A percentile compares a stretch with the other conserved stretches of the same genome.
Evolutionary conservation across 140 eudicot species (phyloP).

Genomic region (Stevia rebaudiana): DNA sequence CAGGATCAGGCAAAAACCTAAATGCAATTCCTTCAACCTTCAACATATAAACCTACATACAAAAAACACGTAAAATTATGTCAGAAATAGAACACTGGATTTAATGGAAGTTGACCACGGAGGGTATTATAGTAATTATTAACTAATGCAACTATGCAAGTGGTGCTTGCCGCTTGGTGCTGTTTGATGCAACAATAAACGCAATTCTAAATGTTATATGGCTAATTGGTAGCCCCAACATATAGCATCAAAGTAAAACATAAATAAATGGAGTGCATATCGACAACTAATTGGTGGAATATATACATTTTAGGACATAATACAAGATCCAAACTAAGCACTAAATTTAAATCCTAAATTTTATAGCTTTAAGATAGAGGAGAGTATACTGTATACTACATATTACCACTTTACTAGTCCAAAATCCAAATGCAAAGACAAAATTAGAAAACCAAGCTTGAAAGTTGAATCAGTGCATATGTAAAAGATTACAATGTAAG

Average conservation of each 20-base stretch:
- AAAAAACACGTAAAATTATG: neutral
- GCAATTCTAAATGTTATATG: neutral
- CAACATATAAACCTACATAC: constrained; percentile 67
- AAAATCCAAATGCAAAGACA: neutral
- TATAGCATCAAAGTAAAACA: neutral
- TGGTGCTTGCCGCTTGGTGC: neutral
- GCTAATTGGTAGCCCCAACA: neutral
- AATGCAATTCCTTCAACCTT: constrained; percentile 97
- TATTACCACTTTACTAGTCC: neutral
- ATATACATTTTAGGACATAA: neutral
- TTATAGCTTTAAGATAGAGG: neutral
- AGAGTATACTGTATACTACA: neutral
- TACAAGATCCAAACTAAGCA: neutral
- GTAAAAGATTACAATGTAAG: neutral
- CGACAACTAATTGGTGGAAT: neutral
- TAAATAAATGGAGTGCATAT: neutral
- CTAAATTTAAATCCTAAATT: neutral
- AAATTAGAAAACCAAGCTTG: neutral
- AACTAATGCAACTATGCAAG: neutral
- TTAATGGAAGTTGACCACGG: neutral
- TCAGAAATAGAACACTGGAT: neutral
- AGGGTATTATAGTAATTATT: neutral
- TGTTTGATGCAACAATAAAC: neutral
- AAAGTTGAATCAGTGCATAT: neutral
- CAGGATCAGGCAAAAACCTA: constrained; percentile 93